Percentiles rank a stretch among this genome's conserved stretches.
phyloP scores from a whole-genome alignment of 768 basidiomycete species.

The Leucocoprinus leucothites region DNA sequence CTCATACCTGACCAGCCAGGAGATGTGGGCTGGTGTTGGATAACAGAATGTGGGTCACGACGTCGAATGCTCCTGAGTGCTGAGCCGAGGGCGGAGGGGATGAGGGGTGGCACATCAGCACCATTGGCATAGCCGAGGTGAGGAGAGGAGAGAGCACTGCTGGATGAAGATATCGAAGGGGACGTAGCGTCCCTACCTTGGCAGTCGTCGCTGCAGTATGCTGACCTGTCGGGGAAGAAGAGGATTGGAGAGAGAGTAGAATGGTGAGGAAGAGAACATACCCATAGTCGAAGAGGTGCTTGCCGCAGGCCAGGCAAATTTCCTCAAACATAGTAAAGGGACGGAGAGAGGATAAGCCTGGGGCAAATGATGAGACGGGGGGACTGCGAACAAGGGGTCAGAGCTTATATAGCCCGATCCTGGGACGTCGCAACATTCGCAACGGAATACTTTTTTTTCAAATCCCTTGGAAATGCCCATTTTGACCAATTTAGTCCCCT shows the following conservation, averaged over 20 bases:
- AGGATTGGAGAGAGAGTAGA: constrained; percentile 6
- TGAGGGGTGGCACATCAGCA: constrained; percentile 62
- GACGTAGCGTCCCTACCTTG: constrained; percentile 60
- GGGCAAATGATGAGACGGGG: constrained; percentile 14
- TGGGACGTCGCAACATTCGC: constrained; percentile 38
- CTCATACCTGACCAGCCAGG: constrained; percentile 52
- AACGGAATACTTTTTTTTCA: constrained; percentile 27
- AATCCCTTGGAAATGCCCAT: constrained; percentile 22
- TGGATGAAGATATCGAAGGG: constrained; percentile 63
- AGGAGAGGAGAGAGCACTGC: constrained; percentile 69
- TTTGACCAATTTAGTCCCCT: background rate
- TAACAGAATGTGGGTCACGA: constrained; percentile 48
- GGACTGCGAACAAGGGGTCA: constrained; percentile 16
- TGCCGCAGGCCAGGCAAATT: constrained; percentile 71
- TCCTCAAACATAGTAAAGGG: constrained; percentile 78
- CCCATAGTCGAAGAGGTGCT: constrained; percentile 60
- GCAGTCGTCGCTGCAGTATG: constrained; percentile 73
- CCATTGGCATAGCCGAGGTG: constrained; percentile 49
- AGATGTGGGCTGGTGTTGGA: constrained; percentile 66
- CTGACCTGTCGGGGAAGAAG: constrained; percentile 39
- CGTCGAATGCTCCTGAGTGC: constrained; percentile 43
- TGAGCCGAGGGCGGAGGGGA: constrained; percentile 63
- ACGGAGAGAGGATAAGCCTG: constrained; percentile 10
- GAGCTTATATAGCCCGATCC: constrained; percentile 33
- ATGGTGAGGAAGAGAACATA: constrained; percentile 31